These are phyloP conservation scores for Trametes cingulata DNA, from an alignment of 768 basidiomycete species.

Conservation along the genomic window DNA sequence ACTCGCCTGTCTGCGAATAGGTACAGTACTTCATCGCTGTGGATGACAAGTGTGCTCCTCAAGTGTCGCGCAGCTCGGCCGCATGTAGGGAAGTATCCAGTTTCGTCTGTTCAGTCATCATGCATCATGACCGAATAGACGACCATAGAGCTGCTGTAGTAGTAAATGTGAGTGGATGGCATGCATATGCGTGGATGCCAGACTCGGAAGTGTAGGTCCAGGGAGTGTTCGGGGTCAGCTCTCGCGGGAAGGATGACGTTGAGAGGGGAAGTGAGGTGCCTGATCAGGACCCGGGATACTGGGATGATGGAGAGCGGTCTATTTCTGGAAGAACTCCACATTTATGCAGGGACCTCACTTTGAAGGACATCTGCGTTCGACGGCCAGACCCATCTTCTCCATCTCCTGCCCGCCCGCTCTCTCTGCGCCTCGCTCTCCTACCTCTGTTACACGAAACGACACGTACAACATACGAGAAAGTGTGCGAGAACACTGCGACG, in stretches of 20 bases:
- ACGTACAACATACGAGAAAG: too few relatives aligned
- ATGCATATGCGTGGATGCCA: not conserved
- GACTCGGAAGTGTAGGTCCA: not conserved
- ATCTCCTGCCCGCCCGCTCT: not conserved
- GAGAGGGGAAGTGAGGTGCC: not conserved
- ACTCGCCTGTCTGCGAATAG: too few relatives aligned
- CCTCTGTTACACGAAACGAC: not conserved
- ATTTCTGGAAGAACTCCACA: slow-evolving; percentile 1
- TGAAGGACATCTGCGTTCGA: not conserved
- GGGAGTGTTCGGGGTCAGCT: not conserved
- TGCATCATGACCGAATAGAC: not conserved
- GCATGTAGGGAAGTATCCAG: too few relatives aligned
- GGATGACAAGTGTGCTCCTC: too few relatives aligned
- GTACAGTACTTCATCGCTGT: too few relatives aligned
- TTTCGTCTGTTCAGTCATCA: too few relatives aligned
- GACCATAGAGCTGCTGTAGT: not conserved
- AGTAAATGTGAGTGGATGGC: not conserved
- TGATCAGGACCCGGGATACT: slow-evolving; percentile 3
- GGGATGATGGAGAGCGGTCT: not conserved
- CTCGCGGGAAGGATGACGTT: not conserved
- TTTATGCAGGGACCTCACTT: not conserved
- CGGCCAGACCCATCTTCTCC: not conserved
- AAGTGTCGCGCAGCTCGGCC: too few relatives aligned
- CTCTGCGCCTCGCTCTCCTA: not conserved
- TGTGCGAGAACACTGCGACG: too few relatives aligned